Base-by-base conservation (phyloP, 805 yeast genomes). In the Ogataea philodendri region DNA sequence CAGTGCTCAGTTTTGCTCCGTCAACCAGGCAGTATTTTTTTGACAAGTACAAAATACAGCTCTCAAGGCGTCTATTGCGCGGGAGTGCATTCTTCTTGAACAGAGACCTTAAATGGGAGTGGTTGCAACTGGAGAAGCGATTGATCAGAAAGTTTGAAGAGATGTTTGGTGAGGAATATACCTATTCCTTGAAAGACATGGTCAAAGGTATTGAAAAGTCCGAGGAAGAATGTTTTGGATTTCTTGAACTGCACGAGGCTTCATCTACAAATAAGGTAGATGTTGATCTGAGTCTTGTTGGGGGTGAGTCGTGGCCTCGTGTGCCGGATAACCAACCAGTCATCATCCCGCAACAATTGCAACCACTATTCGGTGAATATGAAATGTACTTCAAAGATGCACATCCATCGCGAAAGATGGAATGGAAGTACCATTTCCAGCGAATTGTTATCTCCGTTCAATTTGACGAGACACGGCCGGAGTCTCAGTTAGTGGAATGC, bases 381-480 rank as follows among this genome's bases (percentile, higher is more conserved):
- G 52, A 49, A 26, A 10, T 23, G 2, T 48, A 29, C 25, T 44
- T 35, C 18, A 35, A 28, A 4, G 19, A 27, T 2, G 19, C 33
- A 7, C 31, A 42, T 18, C 32, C 32, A 7, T 31, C 46, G 7
- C 27, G 41, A 15, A 52, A 36, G 3, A 51, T 69, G 10, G 65
- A 68, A 40, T 71, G 76, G 77, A 57, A 54, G 33, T 64, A 59
- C 31, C 57, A 65, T 11, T 51, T 70, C 11, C 76, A 72, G 34
- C 69, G 68, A 40, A 39, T 71, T 13, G 45, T 51, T 0, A 53
- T 72, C 10, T 39, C 44, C 9, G 60, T 60, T 2, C 40, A 49
- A 14, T 69, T 70, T 42, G 51, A 51, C 10, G 41, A 42, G 9
- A 36, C 48, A 8, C 9, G 30, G 5, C n/a, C 33, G 3, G 23